Base-by-base conservation (phyloP, 2,329 filamentous ascomycete species). In the Fusarium proliferatum region DNA sequence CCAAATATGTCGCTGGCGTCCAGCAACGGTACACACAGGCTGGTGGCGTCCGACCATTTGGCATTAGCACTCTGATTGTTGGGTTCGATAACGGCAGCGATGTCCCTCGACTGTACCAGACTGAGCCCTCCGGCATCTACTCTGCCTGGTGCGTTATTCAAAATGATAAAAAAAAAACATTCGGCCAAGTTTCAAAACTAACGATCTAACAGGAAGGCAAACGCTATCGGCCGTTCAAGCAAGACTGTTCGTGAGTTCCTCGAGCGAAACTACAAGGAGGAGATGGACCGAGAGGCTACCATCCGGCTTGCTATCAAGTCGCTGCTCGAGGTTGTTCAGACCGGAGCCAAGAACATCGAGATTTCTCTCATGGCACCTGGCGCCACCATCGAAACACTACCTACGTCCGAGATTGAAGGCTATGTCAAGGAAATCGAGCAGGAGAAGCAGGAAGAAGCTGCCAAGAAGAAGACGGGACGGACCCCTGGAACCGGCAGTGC, bases 1-100 rank as follows among this genome's bases (percentile, higher is more conserved):
- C 96, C 80, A 98, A 99, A 88, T 97, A 98, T 81, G 93, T 99
- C 73, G 96, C 96, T 61, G 94, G 96, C 64, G 96, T 99, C 77
- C 96, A 99, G 88, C 96, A 99, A 88, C 91, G 95, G 84, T 99
- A 99, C 88, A 99, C 96, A 53, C 96, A 99, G 88, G 97, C 95
- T 80, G 96, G 96, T 86, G 96, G 96, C 89, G 96, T 99, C 60
- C 89, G 96, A 80, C 96, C 96, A n/a, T 99, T 99, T 81, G 96
- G 96, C 72, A 98, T 99, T 83, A 98, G 95, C 87, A 98, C 96
- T 45, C 88, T 99, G 82, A 95, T 99, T 78, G 96, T 99, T 72
- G 96, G 96, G n/a, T 99, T 99, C 81, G 96, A 99, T 86, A 94
- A 95, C 78, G 94, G 94, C 78, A 96, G 95, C 87, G 92, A 93